phyloP scores from a whole-genome alignment of 495 filamentous ascomycete genomes.

The Tuber magnatum region DNA sequence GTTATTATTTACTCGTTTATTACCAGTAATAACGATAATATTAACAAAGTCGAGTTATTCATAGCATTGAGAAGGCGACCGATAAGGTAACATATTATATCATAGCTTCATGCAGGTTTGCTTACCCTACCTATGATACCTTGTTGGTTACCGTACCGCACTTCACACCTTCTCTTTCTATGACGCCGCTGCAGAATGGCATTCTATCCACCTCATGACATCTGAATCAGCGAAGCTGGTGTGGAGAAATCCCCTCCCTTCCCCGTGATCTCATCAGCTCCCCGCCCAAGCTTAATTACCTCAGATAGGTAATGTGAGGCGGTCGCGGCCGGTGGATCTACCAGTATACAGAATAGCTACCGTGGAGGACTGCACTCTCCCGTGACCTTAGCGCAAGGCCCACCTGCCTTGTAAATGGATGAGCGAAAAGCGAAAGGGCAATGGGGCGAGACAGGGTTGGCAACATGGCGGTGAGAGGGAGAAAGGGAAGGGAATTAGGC shows the following conservation, averaged over 20 bases:
- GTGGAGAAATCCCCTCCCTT: neutral
- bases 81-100: neutral
- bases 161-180: neutral
- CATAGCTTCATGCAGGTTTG: neutral
- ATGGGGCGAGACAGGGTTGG: neutral
- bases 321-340: neutral
- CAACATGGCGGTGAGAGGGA: neutral
- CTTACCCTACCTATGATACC: neutral
- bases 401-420: neutral
- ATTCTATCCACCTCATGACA: neutral
- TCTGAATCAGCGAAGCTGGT: neutral
- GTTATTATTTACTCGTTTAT: neutral
- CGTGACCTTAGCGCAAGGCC: neutral
- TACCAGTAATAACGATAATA: neutral
- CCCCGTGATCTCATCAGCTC: neutral
- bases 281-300: neutral
- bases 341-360: neutral
- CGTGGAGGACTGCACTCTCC: neutral
- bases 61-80: neutral
- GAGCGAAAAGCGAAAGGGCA: conserved; percentile 1
- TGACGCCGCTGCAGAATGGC: neutral
- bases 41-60: neutral
- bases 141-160: neutral
- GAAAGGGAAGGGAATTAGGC: neutral
- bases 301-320: neutral